Conservation (phyloP, 768 basidiomycete species). For the Boletus rex-veris region DNA sequence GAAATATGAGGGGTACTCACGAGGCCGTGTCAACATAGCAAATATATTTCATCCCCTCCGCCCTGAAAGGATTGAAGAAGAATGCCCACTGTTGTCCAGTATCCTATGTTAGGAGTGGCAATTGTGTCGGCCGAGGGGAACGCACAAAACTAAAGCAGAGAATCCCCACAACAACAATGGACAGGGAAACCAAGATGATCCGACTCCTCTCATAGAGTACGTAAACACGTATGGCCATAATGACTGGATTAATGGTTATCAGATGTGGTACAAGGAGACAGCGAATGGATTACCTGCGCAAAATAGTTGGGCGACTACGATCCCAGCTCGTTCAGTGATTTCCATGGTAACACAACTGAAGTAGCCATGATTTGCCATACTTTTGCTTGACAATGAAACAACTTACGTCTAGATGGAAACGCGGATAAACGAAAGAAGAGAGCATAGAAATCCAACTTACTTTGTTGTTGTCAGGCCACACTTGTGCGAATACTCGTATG, state of each 20-base stretch:
- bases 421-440: not conserved
- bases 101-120: not conserved
- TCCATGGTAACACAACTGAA: slow-evolving; percentile 1
- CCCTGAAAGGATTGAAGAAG: not conserved
- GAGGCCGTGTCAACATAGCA: not conserved
- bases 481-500: slow-evolving; percentile 33
- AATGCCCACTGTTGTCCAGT: slow-evolving; percentile 9
- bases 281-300: slow-evolving; percentile 1
- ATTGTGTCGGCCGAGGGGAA: not conserved
- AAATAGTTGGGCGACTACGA: slow-evolving; percentile 9
- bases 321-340: not conserved
- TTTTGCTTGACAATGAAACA: not conserved
- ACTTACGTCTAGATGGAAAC: slow-evolving; percentile 12
- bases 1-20: slow-evolving; percentile 3
- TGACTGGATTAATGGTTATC: not conserved
- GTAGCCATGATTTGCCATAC: not conserved
- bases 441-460: not conserved
- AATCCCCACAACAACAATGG: not conserved
- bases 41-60: too few relatives aligned
- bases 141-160: slow-evolving; percentile 8
- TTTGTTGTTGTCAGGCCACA: not conserved
- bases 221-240: slow-evolving; percentile 23
- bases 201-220: slow-evolving; percentile 14
- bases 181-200: slow-evolving; percentile 1
- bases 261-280: not conserved